Conservation (phyloP, 306 rosid genomes). For the Malus orientalis region DNA sequence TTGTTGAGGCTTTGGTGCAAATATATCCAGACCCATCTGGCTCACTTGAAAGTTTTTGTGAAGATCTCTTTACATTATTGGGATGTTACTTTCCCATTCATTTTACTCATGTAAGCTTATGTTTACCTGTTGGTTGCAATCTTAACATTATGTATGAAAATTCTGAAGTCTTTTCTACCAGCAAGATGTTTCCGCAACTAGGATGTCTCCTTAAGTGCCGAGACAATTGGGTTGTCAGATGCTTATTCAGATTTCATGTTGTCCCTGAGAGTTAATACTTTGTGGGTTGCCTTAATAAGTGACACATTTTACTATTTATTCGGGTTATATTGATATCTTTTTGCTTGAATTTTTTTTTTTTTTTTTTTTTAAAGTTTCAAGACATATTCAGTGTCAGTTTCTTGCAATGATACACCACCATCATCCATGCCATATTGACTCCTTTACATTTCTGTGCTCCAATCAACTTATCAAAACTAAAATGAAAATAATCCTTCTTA, state of each 20-base stretch:
- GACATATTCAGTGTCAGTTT: no score
- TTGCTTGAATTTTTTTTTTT: no score
- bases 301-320: no score
- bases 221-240: neutral
- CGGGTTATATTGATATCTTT: no score
- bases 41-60: conserved; percentile 51
- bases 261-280: no score
- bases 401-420: no score
- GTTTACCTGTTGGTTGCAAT: neutral
- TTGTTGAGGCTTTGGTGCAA: conserved; percentile 50
- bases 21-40: conserved; percentile 72
- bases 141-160: neutral
- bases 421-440: no score
- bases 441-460: no score
- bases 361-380: no score
- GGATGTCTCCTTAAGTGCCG: neutral
- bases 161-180: neutral
- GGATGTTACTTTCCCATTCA: conserved; percentile 90
- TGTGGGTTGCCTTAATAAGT: no score
- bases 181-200: neutral
- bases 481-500: no score
- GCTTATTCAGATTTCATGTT: no score
- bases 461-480: neutral
- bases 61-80: conserved; percentile 67
- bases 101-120: conserved; percentile 85